Evolutionary conservation across 2,329 filamentous ascomycete species (phyloP).

Genomic region (Penicillium sp.): DNA sequence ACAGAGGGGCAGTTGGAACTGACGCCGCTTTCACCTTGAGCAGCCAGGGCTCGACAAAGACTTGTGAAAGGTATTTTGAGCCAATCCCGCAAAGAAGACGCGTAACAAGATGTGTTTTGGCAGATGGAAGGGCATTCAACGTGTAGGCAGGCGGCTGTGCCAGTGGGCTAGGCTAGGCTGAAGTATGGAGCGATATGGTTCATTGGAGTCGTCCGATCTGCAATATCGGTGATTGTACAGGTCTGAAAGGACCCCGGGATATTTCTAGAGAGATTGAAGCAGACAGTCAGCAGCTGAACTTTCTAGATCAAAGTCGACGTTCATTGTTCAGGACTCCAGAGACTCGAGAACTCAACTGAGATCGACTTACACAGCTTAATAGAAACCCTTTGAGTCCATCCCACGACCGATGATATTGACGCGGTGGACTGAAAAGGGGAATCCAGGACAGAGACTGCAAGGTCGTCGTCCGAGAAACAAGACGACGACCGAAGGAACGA

Average conservation of each 20-base stretch:
- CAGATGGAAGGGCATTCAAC: background rate
- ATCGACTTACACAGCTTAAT: constrained; percentile 29
- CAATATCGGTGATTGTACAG: background rate
- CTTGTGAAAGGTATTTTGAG: background rate
- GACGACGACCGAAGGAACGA: constrained; percentile 19
- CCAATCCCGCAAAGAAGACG: too few relatives aligned
- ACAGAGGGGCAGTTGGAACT: background rate
- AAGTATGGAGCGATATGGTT: background rate
- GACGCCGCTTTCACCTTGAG: background rate
- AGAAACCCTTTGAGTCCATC: constrained; percentile 20
- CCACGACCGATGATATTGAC: constrained; percentile 12
- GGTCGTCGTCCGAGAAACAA: constrained; percentile 38
- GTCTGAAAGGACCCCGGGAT: background rate
- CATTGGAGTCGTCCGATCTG: constrained; percentile 1
- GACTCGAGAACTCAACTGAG: constrained; percentile 1
- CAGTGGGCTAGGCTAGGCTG: background rate
- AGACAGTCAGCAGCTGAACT: constrained; percentile 5
- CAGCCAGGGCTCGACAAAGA: background rate
- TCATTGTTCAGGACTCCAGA: constrained; percentile 7
- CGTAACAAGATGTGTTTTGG: background rate
- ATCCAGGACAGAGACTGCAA: constrained; percentile 22
- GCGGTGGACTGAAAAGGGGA: constrained; percentile 17
- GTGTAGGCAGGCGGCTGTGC: background rate
- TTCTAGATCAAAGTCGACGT: background rate
- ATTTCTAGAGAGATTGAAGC: constrained; percentile 7